These are phyloP conservation scores for Dioszegia aurantiaca DNA, from an alignment of 768 basidiomycete genomes.

Conservation along the genomic window DNA sequence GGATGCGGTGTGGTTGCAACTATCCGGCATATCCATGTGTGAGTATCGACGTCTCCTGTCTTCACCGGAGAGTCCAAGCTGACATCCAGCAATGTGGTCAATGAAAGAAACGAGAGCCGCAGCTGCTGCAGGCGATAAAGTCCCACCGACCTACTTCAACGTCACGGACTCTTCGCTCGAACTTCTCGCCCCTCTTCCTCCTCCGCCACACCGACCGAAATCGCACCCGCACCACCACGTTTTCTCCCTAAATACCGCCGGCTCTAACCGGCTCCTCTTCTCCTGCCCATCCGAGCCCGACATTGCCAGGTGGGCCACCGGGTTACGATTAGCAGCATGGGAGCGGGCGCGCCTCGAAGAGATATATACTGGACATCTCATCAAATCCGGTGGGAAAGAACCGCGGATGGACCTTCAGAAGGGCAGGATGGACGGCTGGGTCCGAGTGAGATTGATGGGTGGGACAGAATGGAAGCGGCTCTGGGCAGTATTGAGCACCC, in stretches of 20 bases:
- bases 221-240: conserved; percentile 58
- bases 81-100: conserved; percentile 48
- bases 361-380: conserved; percentile 92
- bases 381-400: conserved; percentile 59
- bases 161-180: conserved; percentile 50
- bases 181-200: conserved; percentile 50
- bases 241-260: conserved; percentile 88
- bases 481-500: conserved; percentile 71
- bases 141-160: conserved; percentile 53
- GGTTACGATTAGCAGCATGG: conserved; percentile 85
- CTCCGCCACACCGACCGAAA: conserved; percentile 49
- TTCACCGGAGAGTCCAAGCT: neutral
- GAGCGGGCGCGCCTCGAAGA: conserved; percentile 93
- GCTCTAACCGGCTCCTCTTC: conserved; percentile 82
- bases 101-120: conserved; percentile 53
- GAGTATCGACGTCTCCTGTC: conserved; percentile 11
- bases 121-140: conserved; percentile 51
- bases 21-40: conserved; percentile 52
- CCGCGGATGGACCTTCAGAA: conserved; percentile 65
- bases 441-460: conserved; percentile 85
- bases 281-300: conserved; percentile 71
- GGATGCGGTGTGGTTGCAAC: conserved; percentile 52
- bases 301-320: conserved; percentile 84
- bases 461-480: conserved; percentile 93
- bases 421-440: conserved; percentile 86